phyloP scores from a whole-genome alignment of 768 basidiomycete genomes.

The Rhodotorula graminis region DNA sequence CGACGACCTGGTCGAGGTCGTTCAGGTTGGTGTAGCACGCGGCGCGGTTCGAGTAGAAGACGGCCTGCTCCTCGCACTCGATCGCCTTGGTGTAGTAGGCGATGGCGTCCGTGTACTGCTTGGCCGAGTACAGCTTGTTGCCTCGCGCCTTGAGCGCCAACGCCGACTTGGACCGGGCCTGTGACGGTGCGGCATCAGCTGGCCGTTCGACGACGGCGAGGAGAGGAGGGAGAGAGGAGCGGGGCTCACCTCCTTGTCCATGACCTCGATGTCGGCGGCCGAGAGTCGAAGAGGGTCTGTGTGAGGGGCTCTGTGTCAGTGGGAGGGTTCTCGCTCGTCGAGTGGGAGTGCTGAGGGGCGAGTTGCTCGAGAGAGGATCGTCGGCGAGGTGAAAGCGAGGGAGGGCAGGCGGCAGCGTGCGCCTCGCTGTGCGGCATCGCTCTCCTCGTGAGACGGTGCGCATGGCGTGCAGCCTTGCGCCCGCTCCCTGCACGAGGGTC shows the following conservation, averaged over 20 bases:
- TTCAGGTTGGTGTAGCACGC: conserved; percentile 92
- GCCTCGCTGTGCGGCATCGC: too few species aligned
- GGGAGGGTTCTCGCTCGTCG: too few species aligned
- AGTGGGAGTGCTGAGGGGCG: too few species aligned
- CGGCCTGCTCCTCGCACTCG: conserved; percentile 55
- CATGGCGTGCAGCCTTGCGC: too few species aligned
- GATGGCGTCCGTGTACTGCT: conserved; percentile 50
- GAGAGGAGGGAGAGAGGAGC: neutral
- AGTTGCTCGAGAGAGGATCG: too few species aligned
- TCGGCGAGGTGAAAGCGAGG: too few species aligned
- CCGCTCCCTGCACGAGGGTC: too few species aligned
- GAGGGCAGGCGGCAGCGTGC: too few species aligned
- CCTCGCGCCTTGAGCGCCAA: conserved; percentile 50
- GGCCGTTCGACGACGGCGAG: neutral
- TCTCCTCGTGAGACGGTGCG: too few species aligned
- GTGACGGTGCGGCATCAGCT: neutral
- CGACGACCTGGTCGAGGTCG: conserved; percentile 71
- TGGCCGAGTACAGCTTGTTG: conserved; percentile 51
- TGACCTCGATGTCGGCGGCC: conserved; percentile 43
- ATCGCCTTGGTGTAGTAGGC: conserved; percentile 54
- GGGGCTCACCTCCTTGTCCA: conserved; percentile 35
- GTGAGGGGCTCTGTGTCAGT: neutral
- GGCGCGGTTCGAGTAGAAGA: conserved; percentile 94
- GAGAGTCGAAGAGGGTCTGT: conserved; percentile 27
- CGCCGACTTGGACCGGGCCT: conserved; percentile 53